phyloP scores from a whole-genome alignment of 2,329 filamentous ascomycete genomes.

The Rhynchosporium agropyri region DNA sequence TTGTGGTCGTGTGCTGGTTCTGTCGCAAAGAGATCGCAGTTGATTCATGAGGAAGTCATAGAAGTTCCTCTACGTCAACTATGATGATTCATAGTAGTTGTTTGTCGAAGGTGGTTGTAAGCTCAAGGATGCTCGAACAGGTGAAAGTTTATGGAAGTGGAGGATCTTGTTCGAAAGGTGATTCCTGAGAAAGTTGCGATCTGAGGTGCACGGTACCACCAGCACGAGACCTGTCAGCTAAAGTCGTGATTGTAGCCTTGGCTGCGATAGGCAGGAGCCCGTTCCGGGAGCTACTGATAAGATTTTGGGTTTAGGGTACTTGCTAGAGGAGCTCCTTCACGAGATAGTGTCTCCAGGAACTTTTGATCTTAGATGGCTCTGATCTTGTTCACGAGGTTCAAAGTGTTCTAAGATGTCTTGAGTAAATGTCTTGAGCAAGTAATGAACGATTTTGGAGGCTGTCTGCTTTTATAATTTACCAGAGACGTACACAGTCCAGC shows the following conservation, averaged over 20 bases:
- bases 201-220: slow-evolving; percentile 1
- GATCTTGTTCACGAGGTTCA: neutral
- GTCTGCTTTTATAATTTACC: too few relatives aligned
- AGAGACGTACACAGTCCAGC: too few relatives aligned
- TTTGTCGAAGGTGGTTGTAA: neutral
- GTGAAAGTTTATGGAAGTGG: too few relatives aligned
- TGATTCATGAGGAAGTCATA: neutral
- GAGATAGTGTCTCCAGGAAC: neutral
- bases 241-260: slow-evolving; percentile 13
- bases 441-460: too few relatives aligned
- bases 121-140: too few relatives aligned
- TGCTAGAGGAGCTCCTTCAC: neutral
- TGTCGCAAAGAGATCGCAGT: neutral
- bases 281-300: slow-evolving; percentile 1
- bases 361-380: neutral
- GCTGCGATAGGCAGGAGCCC: slow-evolving; percentile 4
- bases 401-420: too few relatives aligned
- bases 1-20: neutral
- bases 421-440: too few relatives aligned
- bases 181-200: neutral
- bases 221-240: neutral
- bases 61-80: slow-evolving; percentile 2
- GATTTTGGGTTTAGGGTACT: neutral
- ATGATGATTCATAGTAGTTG: neutral
- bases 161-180: neutral